A percentile compares a stretch with the other conserved stretches of the same genome.
phyloP scores from a whole-genome alignment of 2,329 filamentous ascomycete species.

The Metarhizium humberi region DNA sequence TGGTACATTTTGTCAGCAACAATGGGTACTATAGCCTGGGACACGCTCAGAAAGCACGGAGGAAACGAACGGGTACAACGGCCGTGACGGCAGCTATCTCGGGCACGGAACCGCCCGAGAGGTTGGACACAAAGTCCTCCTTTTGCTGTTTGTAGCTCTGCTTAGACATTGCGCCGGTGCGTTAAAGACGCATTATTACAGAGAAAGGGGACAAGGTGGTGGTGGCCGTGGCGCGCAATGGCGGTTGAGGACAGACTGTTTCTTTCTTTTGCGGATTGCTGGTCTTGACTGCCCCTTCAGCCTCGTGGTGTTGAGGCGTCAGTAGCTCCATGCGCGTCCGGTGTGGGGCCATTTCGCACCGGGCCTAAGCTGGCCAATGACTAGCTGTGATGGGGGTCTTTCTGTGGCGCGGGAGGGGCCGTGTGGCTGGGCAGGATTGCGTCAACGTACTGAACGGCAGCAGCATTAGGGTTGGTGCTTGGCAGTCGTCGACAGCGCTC shows the following conservation, averaged over 20 bases:
- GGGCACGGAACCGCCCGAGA: slow-evolving; percentile 69
- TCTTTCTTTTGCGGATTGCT: no score
- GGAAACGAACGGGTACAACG: slow-evolving; percentile 62
- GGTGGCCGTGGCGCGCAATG: background rate
- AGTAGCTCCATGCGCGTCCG: no score
- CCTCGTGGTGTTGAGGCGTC: no score
- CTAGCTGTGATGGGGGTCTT: background rate
- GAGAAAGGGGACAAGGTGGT: background rate
- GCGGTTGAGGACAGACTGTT: background rate
- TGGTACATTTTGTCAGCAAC: background rate
- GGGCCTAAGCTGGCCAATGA: background rate
- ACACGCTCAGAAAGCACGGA: background rate
- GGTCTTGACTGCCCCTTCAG: no score
- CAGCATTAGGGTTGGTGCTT: no score
- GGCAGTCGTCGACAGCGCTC: no score
- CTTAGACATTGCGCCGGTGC: slow-evolving; percentile 23
- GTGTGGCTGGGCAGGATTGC: background rate
- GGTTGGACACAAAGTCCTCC: slow-evolving; percentile 89
- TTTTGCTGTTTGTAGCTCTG: slow-evolving; percentile 80
- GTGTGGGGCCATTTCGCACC: no score
- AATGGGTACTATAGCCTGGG: background rate
- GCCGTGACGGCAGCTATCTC: slow-evolving; percentile 85
- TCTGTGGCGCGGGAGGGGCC: background rate
- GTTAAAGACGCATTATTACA: background rate
- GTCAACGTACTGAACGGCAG: no score